Percentiles rank a stretch among this genome's conserved stretches.
These are phyloP conservation scores for Paxillus ammoniavirescens DNA, from an alignment of 768 basidiomycete genomes.

Conservation along the genomic window DNA sequence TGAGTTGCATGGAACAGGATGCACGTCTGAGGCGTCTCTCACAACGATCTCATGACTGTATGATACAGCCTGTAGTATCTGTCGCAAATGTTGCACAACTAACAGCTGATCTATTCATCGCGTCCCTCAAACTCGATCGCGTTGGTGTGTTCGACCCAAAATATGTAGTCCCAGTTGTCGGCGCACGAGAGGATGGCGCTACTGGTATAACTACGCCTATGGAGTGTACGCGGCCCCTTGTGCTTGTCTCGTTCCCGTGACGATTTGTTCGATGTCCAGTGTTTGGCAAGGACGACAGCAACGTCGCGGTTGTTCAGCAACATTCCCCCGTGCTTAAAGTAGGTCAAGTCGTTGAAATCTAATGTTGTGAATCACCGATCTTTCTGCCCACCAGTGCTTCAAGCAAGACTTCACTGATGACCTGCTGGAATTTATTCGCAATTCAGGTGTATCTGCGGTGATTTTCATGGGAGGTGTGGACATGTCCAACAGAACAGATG, in stretches of 20 bases:
- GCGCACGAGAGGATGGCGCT: conserved; percentile 61
- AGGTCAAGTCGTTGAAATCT: conserved; percentile 7
- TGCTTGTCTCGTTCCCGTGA: background rate
- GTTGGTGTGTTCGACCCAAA: conserved; percentile 64
- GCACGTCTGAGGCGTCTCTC: background rate
- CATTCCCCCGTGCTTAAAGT: conserved; percentile 80
- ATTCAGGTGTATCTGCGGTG: conserved; percentile 47
- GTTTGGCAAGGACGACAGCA: conserved; percentile 50
- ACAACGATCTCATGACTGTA: conserved; percentile 3
- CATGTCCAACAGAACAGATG: conserved; percentile 67
- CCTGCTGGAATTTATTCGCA: conserved; percentile 55
- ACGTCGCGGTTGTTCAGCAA: conserved; percentile 71
- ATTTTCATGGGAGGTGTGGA: conserved; percentile 78
- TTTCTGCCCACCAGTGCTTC: conserved; percentile 42
- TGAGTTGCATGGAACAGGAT: conserved; percentile 10
- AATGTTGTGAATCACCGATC: background rate
- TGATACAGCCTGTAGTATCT: conserved; percentile 77
- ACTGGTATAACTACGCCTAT: conserved; percentile 69
- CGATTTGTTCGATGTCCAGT: conserved; percentile 41
- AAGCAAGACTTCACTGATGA: conserved; percentile 66
- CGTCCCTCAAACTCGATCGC: conserved; percentile 57
- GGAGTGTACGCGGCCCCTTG: conserved; percentile 54
- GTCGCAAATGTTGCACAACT: conserved; percentile 82
- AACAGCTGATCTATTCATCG: conserved; percentile 69
- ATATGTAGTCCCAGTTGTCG: conserved; percentile 68